Percentiles rank a stretch among this genome's conserved stretches.
These are phyloP conservation scores for Gossypium davidsonii DNA, from an alignment of 441 rosid genomes.

Conservation along the genomic window DNA sequence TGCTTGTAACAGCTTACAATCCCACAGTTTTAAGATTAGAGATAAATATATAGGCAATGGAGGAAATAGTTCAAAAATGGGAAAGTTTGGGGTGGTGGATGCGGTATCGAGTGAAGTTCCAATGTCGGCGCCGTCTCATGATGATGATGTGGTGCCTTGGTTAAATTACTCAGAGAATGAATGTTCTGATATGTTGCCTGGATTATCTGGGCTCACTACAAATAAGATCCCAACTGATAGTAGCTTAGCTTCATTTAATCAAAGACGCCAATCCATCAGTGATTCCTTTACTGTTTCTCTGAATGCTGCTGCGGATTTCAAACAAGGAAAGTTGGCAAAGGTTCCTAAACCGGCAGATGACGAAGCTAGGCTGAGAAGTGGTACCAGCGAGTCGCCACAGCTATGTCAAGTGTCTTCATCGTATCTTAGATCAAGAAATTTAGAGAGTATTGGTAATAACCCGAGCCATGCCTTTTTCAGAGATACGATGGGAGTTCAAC, in stretches of 20 bases:
- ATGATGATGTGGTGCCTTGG: constrained; percentile 75
- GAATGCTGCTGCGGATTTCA: constrained; percentile 23
- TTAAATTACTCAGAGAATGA: constrained; percentile 45
- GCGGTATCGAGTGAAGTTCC: constrained; percentile 43
- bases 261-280: constrained; percentile 25
- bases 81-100: constrained; percentile 25
- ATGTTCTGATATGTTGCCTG: constrained; percentile 51
- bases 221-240: constrained; percentile 40
- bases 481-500: constrained; percentile 17
- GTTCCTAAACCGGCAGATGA: constrained; percentile 22
- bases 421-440: constrained; percentile 35
- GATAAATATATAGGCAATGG: constrained; percentile 33
- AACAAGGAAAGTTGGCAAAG: constrained; percentile 22
- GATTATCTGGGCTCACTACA: constrained; percentile 51
- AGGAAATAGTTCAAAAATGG: constrained; percentile 21
- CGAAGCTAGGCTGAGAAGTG: constrained; percentile 24
- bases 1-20: constrained; percentile 16
- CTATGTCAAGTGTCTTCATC: constrained; percentile 34
- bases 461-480: constrained; percentile 19
- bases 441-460: constrained; percentile 21
- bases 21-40: constrained; percentile 24
- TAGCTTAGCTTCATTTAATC: constrained; percentile 34
- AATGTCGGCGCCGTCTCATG: constrained; percentile 47
- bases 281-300: constrained; percentile 22
- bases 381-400: constrained; percentile 26